A percentile compares a stretch with the other conserved stretches of the same genome.
These are phyloP conservation scores for Antarctomyces pellizariae DNA, from an alignment of 495 filamentous ascomycete genomes.

Conservation along the genomic window DNA sequence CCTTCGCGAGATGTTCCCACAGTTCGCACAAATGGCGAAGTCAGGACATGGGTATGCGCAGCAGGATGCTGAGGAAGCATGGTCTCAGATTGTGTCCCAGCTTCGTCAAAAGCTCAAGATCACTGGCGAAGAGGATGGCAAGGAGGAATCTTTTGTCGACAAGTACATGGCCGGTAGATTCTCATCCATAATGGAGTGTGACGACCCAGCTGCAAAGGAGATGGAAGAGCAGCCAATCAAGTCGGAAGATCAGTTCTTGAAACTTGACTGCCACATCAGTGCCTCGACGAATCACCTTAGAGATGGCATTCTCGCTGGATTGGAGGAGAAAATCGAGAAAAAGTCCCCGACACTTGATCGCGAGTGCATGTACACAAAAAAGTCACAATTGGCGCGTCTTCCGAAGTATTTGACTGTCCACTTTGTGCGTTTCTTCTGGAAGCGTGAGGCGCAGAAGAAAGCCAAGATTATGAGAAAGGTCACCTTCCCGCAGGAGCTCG, in stretches of 20 bases:
- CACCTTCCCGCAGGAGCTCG: slow-evolving; percentile 78
- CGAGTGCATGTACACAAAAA: slow-evolving; percentile 70
- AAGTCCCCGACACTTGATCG: slow-evolving; percentile 51
- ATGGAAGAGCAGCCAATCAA: slow-evolving; percentile 44
- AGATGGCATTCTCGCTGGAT: slow-evolving; percentile 60
- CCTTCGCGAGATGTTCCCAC: slow-evolving; percentile 63
- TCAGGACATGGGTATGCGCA: slow-evolving; percentile 71
- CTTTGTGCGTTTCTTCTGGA: slow-evolving; percentile 97
- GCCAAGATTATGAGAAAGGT: slow-evolving; percentile 99
- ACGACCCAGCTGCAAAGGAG: slow-evolving; percentile 56
- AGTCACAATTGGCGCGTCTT: slow-evolving; percentile 62
- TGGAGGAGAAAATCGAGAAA: slow-evolving; percentile 84
- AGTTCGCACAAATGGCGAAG: slow-evolving; percentile 72
- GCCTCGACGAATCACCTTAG: slow-evolving; percentile 64
- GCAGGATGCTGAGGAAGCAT: slow-evolving; percentile 95
- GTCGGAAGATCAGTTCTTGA: slow-evolving; percentile 57
- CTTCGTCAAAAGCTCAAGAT: slow-evolving; percentile 58
- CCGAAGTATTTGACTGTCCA: slow-evolving; percentile 93
- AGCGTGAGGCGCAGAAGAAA: slow-evolving; percentile 81
- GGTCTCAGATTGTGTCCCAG: slow-evolving; percentile 86
- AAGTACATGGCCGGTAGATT: slow-evolving; percentile 74
- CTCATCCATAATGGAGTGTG: slow-evolving; percentile 52
- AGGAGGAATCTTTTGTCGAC: slow-evolving; percentile 54
- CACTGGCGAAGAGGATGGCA: slow-evolving; percentile 23
- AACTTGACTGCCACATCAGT: slow-evolving; percentile 87